A percentile compares a stretch with the other conserved stretches of the same genome.
Conservation (phyloP, 2,329 filamentous ascomycete genomes). For the Thielaviopsis euricoi region DNA sequence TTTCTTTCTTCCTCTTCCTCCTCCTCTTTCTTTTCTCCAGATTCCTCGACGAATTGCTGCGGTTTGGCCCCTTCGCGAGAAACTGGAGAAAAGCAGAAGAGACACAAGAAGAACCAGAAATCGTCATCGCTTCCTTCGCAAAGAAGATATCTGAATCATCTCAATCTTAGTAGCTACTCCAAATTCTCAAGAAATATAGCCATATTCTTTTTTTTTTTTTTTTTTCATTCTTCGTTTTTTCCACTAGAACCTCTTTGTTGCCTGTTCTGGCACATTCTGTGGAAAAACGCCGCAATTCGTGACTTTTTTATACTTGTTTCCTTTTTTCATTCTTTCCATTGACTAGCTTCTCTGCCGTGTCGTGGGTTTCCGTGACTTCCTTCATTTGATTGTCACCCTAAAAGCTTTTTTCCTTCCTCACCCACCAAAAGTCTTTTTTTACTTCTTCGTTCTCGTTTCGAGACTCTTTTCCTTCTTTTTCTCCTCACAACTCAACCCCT, state of each 20-base stretch:
- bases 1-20: not conserved
- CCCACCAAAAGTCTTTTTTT: not conserved
- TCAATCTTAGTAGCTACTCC: not conserved
- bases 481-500: not conserved
- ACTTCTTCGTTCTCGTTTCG: not conserved
- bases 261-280: constrained; percentile 11
- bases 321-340: constrained; percentile 13
- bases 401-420: constrained; percentile 4
- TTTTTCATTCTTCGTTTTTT: constrained; percentile 6
- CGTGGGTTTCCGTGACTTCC: constrained; percentile 11
- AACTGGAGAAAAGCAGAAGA: constrained; percentile 13
- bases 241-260: not conserved
- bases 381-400: constrained; percentile 4
- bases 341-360: constrained; percentile 14
- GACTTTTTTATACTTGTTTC: not conserved
- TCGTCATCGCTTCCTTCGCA: not conserved
- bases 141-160: constrained; percentile 5
- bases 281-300: not conserved
- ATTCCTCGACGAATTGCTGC: constrained; percentile 10
- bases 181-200: constrained; percentile 2
- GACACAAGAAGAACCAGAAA: constrained; percentile 7
- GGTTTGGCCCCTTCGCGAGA: constrained; percentile 11
- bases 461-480: not conserved
- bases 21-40: constrained; percentile 6
- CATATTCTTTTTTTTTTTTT: not conserved